Base-by-base conservation (phyloP, 2,329 filamentous ascomycete genomes). In the Penicillium rolfsii region DNA sequence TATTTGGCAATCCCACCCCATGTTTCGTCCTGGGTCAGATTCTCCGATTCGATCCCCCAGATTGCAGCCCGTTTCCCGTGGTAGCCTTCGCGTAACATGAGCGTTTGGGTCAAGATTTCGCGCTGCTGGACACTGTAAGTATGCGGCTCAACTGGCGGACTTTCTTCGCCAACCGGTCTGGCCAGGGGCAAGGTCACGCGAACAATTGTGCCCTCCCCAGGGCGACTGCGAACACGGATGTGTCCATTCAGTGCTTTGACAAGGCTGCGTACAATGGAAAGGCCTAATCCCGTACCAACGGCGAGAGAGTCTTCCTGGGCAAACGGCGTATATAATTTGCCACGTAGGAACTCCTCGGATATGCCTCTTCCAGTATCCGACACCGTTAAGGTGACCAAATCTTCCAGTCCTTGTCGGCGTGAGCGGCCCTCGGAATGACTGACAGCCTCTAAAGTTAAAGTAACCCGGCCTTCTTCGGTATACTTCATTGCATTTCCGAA, bases 291-390 rank as follows among this genome's bases (percentile, higher is more conserved):
- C 0, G 77, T 78, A 6, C 77, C 77, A 4, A 76, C 82, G 0
- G 83, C 79, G 1, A 91, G 72, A 0, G 79, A 74, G 52, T 89
- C 82, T 67, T 91, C 89, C 63, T 91, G 89, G 0, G 77, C 74
- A 58, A 80, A 80, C 1, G 77, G 85, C 0, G 82, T 85, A 68
- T 87, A 91, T 0, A 90, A 73, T 14, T 82, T 81, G 8, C 84
- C 82, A 22, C 83, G 79, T 11, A 90, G 74, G 64, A 86, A 91
- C 9, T 89, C 84, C 5, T 84, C 78, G 0, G 83, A 83, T 36
- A 91, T 91, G 1, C 89, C 89, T 48, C 82, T 82, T 1, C 89
- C 89, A 0, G 88, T 88, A 65, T 91, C 89, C 0, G 80, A 78
- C 1, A 91, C 83, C 0, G 79, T 83, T 16, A 85, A 58, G 0